Conservation (phyloP, 345 rosid species). For the Gossypium stocksii region DNA sequence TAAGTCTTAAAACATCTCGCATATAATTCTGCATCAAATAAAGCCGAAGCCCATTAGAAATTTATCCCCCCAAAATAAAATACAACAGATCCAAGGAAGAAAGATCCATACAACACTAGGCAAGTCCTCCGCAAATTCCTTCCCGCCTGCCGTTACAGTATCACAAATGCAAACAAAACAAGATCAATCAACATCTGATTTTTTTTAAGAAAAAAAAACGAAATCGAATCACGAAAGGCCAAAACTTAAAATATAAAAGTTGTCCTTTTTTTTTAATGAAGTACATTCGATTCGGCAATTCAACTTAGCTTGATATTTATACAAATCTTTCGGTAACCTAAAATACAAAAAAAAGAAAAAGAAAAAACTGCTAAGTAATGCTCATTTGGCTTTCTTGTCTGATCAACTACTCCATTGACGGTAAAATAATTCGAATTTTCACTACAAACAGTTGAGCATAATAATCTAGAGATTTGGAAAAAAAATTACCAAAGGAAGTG, state of each 20-base stretch:
- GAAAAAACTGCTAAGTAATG: background rate
- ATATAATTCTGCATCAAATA: conserved; percentile 57
- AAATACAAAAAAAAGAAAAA: background rate
- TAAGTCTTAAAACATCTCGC: conserved; percentile 43
- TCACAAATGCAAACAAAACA: conserved; percentile 15
- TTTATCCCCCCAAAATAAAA: background rate
- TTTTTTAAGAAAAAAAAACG: background rate
- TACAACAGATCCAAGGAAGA: conserved; percentile 10
- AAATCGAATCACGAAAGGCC: background rate
- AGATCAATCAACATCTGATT: conserved; percentile 18
- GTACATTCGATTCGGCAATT: background rate
- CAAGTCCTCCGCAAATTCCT: conserved; percentile 60
- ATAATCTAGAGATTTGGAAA: conserved; percentile 7
- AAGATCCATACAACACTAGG: conserved; percentile 49
- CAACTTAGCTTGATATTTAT: background rate
- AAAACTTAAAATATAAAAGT: background rate
- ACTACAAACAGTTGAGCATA: background rate
- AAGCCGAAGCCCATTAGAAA: conserved; percentile 4
- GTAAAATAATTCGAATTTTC: background rate
- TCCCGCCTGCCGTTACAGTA: conserved; percentile 45
- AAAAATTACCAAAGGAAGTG: conserved; percentile 49
- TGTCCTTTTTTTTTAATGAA: background rate
- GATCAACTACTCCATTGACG: conserved; percentile 7
- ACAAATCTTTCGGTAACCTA: background rate
- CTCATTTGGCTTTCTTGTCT: background rate